Base-by-base conservation (phyloP, 176 grass and related monocot species). In the Carex pumila region DNA sequence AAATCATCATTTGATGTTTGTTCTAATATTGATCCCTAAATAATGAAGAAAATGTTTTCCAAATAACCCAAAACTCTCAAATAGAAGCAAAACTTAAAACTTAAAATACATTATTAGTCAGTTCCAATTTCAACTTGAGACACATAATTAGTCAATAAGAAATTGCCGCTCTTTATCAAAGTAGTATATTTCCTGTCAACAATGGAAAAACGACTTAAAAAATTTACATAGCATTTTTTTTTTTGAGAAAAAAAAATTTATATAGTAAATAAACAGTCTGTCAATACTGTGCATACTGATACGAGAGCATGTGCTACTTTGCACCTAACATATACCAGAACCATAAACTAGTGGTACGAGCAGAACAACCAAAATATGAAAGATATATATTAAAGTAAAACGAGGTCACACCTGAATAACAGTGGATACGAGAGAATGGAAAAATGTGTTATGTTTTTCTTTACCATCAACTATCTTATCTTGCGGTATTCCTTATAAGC, bases 361-460 rank as follows among this genome's bases (percentile, higher is more conserved):
- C 49, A 39, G 39, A 71, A 87, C 56, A 82, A 17, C n/a, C 82
- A 85, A 22, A 31, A 22, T 7, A 75, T 15, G 19, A 53, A 75
- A 84, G 13, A 29, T n/a, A 54, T 52, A n/a, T n/a, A n/a, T n/a
- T 55, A 12, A 54, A 67, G 78, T 67, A 5, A 7, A 61, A 76
- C 19, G 55, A 10, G 75, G 25, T 9, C 53, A 36, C n/a, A 94
- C 92, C 90, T 98, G 95, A 58, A 92, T 98, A 71, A 94, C 92
- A 55, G 92, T 98, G 30, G 92, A 98, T 85, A 98, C 95, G 83
- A 98, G 92, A n/a, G 95, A 98, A 87, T 94, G 94, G 89, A 98
- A 98, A 82, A 94, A 98, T 65, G 95, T 92, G 84, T 98, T 98
- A 86, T 98, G 94, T 89, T 98, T 91, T 94, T 98, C 95, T 98